Evolutionary conservation across 805 yeast species (phyloP).

Genomic region (Teunomyces stri): DNA sequence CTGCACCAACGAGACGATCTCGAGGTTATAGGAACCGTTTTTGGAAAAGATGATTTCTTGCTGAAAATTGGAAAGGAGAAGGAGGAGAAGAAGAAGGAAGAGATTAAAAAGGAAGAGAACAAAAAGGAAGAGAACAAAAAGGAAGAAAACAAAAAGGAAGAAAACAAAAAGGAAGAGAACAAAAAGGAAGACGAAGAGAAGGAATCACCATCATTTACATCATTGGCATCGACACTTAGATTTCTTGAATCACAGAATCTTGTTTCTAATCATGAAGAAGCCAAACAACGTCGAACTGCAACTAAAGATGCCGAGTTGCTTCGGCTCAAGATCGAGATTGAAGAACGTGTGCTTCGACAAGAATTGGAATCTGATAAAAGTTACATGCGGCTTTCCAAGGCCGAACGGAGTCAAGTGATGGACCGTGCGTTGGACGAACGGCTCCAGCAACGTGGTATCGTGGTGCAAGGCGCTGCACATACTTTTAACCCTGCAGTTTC

Average conservation of each 20-base stretch:
- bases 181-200: slow-evolving; percentile 13
- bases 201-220: neutral
- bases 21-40: slow-evolving; percentile 23
- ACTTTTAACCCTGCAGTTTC: slow-evolving; percentile 48
- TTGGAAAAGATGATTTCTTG: slow-evolving; percentile 21
- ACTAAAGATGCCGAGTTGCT: slow-evolving; percentile 29
- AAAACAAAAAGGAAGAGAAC: slow-evolving; percentile 20
- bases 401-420: slow-evolving; percentile 26
- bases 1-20: slow-evolving; percentile 16
- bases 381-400: slow-evolving; percentile 24
- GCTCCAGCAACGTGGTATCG: slow-evolving; percentile 25
- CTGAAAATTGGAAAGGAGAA: slow-evolving; percentile 16
- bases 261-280: slow-evolving; percentile 12
- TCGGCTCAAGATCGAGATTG: slow-evolving; percentile 28
- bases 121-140: slow-evolving; percentile 12
- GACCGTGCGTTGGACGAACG: slow-evolving; percentile 29
- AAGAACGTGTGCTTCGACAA: slow-evolving; percentile 31
- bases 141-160: slow-evolving; percentile 20
- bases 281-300: slow-evolving; percentile 18
- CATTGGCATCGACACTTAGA: slow-evolving; percentile 27
- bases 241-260: slow-evolving; percentile 24
- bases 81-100: slow-evolving; percentile 26
- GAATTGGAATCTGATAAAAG: slow-evolving; percentile 24
- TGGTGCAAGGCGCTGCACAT: slow-evolving; percentile 2
- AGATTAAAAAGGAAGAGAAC: slow-evolving; percentile 20